Evolutionary conservation across 2,329 filamentous ascomycete species (phyloP).

Genomic region (Colletotrichum sp.): DNA sequence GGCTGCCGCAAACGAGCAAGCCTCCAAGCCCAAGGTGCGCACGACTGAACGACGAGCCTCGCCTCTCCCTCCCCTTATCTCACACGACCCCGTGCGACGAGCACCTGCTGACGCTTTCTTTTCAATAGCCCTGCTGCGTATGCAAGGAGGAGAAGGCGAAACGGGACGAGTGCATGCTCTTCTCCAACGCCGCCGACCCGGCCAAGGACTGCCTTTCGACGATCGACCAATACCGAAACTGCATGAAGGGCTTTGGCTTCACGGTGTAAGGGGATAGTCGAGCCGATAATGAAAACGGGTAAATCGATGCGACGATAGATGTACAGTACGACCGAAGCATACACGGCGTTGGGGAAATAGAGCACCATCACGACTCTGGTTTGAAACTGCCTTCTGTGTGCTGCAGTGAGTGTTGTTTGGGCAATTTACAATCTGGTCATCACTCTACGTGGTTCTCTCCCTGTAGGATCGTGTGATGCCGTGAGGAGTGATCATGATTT

Average conservation of each 20-base stretch:
- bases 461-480: neutral
- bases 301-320: constrained; percentile 16
- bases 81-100: neutral
- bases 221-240: constrained; percentile 85
- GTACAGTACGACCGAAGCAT: constrained; percentile 22
- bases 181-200: constrained; percentile 84
- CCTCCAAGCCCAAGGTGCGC: constrained; percentile 50
- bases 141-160: constrained; percentile 93
- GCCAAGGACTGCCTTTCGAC: constrained; percentile 82
- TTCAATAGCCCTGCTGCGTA: constrained; percentile 86
- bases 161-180: constrained; percentile 99
- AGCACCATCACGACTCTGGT: constrained; percentile 13
- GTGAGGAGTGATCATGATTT: neutral
- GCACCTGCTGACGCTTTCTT: neutral
- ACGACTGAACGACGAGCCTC: neutral
- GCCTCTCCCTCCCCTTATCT: neutral
- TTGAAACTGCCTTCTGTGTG: neutral
- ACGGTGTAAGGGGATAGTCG: constrained; percentile 54
- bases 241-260: constrained; percentile 95
- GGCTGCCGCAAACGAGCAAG: constrained; percentile 31
- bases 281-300: neutral
- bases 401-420: neutral
- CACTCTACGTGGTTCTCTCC: neutral
- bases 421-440: neutral
- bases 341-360: constrained; percentile 22